A percentile compares a stretch with the other conserved stretches of the same genome.
Conservation (phyloP, 2,329 filamentous ascomycete genomes). For the Hypomyces rosellus region DNA sequence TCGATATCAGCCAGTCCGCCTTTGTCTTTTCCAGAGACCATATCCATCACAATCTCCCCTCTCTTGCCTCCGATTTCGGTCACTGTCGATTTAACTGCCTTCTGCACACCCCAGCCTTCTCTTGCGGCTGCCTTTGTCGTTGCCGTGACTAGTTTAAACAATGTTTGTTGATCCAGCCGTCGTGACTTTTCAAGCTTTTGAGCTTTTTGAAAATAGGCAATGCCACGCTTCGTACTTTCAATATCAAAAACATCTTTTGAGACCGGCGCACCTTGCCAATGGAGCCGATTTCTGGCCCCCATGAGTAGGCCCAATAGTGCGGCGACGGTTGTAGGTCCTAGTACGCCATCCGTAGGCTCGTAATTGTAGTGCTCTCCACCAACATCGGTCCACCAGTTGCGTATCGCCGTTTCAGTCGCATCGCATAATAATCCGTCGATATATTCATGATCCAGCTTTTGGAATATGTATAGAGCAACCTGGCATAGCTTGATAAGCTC, state of each 20-base stretch:
- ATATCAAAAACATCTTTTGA: conserved; percentile 90
- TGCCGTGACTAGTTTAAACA: conserved; percentile 71
- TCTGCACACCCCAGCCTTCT: conserved; percentile 86
- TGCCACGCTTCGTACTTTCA: conserved; percentile 71
- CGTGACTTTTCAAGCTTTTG: conserved; percentile 74
- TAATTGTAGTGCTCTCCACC: conserved; percentile 88
- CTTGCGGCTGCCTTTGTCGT: conserved; percentile 86
- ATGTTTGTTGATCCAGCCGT: conserved; percentile 73
- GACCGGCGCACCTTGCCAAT: conserved; percentile 77
- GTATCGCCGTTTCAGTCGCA: conserved; percentile 80
- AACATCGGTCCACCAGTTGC: conserved; percentile 94
- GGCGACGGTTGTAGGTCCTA: conserved; percentile 87
- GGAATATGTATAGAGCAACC: conserved; percentile 79
- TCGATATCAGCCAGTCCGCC: conserved; percentile 88
- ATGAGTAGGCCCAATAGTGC: conserved; percentile 82
- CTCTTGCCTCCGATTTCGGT: conserved; percentile 90
- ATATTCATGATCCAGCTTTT: conserved; percentile 79
- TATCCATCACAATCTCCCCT: conserved; percentile 92
- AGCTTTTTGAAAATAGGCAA: conserved; percentile 83
- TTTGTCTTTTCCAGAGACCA: conserved; percentile 81
- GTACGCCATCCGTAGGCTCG: conserved; percentile 85
- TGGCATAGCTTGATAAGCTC: conserved; percentile 92
- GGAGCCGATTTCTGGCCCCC: conserved; percentile 82
- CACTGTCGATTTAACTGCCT: conserved; percentile 91
- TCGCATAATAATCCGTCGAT: conserved; percentile 91